A percentile compares a stretch with the other conserved stretches of the same genome.
These are phyloP conservation scores for Coniochaeta sp. DNA, from an alignment of 2,329 filamentous ascomycete genomes.

Conservation along the genomic window DNA sequence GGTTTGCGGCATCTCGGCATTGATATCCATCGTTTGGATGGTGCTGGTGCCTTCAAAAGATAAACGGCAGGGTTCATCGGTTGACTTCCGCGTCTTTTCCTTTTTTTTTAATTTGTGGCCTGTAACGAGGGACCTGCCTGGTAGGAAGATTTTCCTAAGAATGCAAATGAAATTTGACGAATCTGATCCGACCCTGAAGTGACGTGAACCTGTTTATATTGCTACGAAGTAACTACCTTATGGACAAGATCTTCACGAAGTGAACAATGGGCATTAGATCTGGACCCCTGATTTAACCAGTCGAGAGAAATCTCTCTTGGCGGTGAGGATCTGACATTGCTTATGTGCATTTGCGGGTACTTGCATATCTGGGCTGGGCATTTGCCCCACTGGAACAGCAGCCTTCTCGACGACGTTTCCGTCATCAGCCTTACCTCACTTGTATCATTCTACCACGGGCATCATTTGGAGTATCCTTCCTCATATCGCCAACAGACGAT, in stretches of 20 bases:
- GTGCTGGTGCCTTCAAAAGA: conserved; percentile 18
- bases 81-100: conserved; percentile 9
- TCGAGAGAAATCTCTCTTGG: no score
- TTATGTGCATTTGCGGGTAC: neutral
- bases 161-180: conserved; percentile 20
- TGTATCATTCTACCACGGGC: neutral
- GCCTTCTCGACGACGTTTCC: neutral
- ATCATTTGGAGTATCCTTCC: neutral
- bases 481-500: neutral
- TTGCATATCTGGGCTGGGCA: neutral
- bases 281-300: no score
- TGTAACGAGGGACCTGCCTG: conserved; percentile 17
- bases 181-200: neutral
- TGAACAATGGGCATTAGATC: neutral
- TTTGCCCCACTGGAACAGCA: neutral
- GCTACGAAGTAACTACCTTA: no score
- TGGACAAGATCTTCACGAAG: no score
- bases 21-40: conserved; percentile 15
- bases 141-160: conserved; percentile 14
- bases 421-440: neutral
- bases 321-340: neutral
- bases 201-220: neutral
- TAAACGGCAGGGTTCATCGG: conserved; percentile 14
- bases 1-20: conserved; percentile 15
- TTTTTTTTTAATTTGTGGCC: conserved; percentile 12